Conservation (phyloP, 2,329 filamentous ascomycete genomes). For the Epichloe festucae region DNA sequence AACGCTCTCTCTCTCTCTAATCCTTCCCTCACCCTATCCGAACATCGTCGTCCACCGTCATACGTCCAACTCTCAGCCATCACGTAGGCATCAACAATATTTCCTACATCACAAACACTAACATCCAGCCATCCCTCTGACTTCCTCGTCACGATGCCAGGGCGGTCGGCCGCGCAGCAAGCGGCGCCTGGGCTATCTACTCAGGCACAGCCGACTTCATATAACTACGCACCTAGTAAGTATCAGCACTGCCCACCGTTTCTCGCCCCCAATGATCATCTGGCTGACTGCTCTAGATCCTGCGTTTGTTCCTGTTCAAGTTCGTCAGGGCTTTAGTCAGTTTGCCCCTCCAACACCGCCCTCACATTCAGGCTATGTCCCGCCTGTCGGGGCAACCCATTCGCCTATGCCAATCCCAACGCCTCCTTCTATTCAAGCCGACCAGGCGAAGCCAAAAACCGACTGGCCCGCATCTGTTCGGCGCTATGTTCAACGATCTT, state of each 20-base stretch:
- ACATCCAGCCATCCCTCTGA: slow-evolving; percentile 2
- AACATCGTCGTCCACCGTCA: background rate
- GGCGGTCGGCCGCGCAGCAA: slow-evolving; percentile 24
- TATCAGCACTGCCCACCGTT: slow-evolving; percentile 6
- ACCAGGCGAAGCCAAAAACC: slow-evolving; percentile 44
- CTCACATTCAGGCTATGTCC: slow-evolving; percentile 18
- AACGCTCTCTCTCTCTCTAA: background rate
- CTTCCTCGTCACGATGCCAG: slow-evolving; percentile 20
- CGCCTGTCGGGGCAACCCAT: slow-evolving; percentile 15
- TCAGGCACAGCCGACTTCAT: slow-evolving; percentile 20
- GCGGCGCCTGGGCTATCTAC: slow-evolving; percentile 29
- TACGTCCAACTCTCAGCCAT: background rate
- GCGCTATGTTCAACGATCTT: slow-evolving; percentile 79
- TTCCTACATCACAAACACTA: slow-evolving; percentile 3
- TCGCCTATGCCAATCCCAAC: slow-evolving; percentile 17
- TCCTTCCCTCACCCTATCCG: background rate
- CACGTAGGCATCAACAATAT: background rate
- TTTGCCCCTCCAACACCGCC: slow-evolving; percentile 25
- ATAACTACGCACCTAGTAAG: slow-evolving; percentile 28
- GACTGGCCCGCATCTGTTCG: slow-evolving; percentile 77
- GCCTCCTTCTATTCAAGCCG: slow-evolving; percentile 13
- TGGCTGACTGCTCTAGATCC: slow-evolving; percentile 27
- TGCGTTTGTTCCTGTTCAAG: slow-evolving; percentile 48
- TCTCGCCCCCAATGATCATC: background rate
- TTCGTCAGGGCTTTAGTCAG: slow-evolving; percentile 45